Conservation (phyloP, 2,329 filamentous ascomycete genomes). For the Colletotrichum noveboracense region DNA sequence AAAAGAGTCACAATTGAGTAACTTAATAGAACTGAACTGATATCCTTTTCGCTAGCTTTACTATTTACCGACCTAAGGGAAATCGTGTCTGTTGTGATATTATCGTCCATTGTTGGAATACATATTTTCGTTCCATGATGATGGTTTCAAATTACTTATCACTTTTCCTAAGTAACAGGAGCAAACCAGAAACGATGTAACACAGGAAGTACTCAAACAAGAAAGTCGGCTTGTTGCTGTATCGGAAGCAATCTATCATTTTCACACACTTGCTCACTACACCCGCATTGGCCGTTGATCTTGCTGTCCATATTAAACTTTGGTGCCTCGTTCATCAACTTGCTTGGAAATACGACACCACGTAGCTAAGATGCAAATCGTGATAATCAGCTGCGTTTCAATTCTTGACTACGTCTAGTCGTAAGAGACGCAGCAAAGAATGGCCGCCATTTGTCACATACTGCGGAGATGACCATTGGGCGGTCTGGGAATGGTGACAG, state of each 20-base stretch:
- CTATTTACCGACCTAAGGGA: accelerated
- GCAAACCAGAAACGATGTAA: accelerated
- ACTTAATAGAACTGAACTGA: background rate
- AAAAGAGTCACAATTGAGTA: background rate
- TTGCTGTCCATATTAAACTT: background rate
- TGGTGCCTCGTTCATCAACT: background rate
- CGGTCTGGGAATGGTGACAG: background rate
- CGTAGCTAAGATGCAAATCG: background rate
- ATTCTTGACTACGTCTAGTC: too few relatives aligned
- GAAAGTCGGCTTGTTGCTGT: background rate
- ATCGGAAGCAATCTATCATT: background rate
- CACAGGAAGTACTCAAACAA: background rate
- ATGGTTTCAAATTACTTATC: background rate
- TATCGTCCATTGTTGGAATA: too few relatives aligned
- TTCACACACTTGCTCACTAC: too few relatives aligned
- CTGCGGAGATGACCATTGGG: background rate
- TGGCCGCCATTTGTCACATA: background rate
- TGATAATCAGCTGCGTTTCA: too few relatives aligned
- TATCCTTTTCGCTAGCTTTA: background rate
- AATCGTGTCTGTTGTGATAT: too few relatives aligned
- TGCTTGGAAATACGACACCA: background rate
- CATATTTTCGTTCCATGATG: background rate
- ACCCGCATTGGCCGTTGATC: background rate
- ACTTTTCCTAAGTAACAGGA: background rate
- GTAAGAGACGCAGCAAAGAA: background rate